Evolutionary conservation across 805 yeast genomes (phyloP).

Genomic region (Groenewaldozyma tartarivorans): DNA sequence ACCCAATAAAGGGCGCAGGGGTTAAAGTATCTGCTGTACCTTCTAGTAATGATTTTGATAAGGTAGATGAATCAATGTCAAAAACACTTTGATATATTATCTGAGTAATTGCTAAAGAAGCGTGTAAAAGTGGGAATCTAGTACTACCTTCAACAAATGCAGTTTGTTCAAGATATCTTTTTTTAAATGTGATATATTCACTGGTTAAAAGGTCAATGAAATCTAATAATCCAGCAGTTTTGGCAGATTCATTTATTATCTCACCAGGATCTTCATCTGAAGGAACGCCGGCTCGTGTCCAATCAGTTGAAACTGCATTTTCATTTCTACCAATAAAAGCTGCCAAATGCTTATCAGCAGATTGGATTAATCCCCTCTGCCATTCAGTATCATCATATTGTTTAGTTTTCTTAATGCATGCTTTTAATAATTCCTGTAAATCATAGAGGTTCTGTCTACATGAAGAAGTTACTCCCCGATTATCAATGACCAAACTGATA

Average conservation of each 20-base stretch:
- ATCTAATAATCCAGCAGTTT: constrained; percentile 20
- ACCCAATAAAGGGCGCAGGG: constrained; percentile 13
- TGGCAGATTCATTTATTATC: constrained; percentile 10
- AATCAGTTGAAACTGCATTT: constrained; percentile 10
- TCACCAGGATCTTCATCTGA: constrained; percentile 9
- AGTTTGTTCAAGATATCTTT: constrained; percentile 17
- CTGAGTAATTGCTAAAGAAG: constrained; percentile 17
- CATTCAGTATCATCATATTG: constrained; percentile 7
- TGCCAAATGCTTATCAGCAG: constrained; percentile 9
- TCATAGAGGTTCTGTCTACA: constrained; percentile 16
- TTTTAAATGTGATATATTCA: constrained; percentile 15
- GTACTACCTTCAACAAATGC: constrained; percentile 14
- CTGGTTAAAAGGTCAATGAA: constrained; percentile 17
- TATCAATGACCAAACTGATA: constrained; percentile 15
- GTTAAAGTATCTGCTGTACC: constrained; percentile 11
- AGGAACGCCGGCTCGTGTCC: constrained; percentile 18
- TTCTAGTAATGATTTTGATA: constrained; percentile 4
- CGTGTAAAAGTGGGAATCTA: constrained; percentile 18
- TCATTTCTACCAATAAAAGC: constrained; percentile 14
- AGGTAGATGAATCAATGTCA: background rate
- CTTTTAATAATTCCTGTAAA: constrained; percentile 19
- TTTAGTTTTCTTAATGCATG: constrained; percentile 12
- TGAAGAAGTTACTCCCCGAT: constrained; percentile 13
- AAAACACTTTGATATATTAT: constrained; percentile 10
- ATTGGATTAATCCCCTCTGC: constrained; percentile 8